These are phyloP conservation scores for Monosporascus sp. DNA, from an alignment of 2,329 filamentous ascomycete genomes.

Conservation along the genomic window DNA sequence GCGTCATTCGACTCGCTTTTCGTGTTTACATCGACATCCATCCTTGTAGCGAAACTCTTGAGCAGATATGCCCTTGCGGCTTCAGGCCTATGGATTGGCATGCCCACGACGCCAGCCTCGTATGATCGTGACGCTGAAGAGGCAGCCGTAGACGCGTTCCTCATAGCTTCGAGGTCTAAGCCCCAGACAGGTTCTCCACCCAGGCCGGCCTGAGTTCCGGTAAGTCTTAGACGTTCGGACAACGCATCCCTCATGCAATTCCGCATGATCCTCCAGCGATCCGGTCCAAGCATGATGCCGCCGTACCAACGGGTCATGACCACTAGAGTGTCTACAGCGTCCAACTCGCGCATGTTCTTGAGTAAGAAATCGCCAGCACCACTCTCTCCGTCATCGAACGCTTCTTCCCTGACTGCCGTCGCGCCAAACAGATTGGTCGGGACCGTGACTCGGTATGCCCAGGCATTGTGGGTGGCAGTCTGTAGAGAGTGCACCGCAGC, in stretches of 20 bases:
- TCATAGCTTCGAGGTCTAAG: constrained; percentile 50
- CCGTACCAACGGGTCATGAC: constrained; percentile 61
- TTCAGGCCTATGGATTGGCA: constrained; percentile 73
- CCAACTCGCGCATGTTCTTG: constrained; percentile 46
- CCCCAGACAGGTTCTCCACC: constrained; percentile 57
- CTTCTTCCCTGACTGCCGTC: constrained; percentile 41
- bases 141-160: constrained; percentile 29
- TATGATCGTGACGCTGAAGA: constrained; percentile 22
- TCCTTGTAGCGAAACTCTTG: constrained; percentile 52
- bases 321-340: constrained; percentile 48
- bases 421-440: constrained; percentile 27
- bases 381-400: constrained; percentile 58
- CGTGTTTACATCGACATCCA: constrained; percentile 11
- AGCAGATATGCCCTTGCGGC: constrained; percentile 57
- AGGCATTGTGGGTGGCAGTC: constrained; percentile 55
- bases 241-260: constrained; percentile 52
- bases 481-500: constrained; percentile 43
- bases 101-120: constrained; percentile 39
- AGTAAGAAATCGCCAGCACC: constrained; percentile 55
- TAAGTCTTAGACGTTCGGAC: constrained; percentile 42
- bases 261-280: constrained; percentile 59
- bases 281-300: constrained; percentile 55
- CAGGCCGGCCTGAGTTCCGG: constrained; percentile 35
- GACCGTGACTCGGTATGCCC: constrained; percentile 42
- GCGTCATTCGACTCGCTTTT: constrained; percentile 3